phyloP scores from a whole-genome alignment of 2,329 filamentous ascomycete genomes.

The Trichoderma afroharzianum region DNA sequence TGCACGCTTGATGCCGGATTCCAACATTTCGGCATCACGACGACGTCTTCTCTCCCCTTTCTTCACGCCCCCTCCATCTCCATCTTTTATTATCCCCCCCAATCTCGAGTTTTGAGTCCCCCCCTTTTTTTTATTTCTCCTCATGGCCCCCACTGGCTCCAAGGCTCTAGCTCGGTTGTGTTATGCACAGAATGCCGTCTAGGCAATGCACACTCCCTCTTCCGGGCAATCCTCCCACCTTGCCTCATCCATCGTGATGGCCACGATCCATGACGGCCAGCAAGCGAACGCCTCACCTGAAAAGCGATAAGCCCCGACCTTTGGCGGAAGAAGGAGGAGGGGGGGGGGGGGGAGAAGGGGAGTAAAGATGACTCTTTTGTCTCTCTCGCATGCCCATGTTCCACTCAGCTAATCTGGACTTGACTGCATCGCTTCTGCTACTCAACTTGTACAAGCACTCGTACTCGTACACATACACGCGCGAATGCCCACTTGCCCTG shows the following conservation, averaged over 20 bases:
- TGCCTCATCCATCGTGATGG: background rate
- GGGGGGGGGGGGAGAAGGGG: background rate
- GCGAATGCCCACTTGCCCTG: background rate
- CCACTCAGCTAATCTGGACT: conserved; percentile 3
- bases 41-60: background rate
- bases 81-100: background rate
- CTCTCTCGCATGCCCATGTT: background rate
- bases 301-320: conserved; percentile 14
- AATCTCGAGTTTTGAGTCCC: background rate
- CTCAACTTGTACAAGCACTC: background rate
- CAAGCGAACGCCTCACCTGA: conserved; percentile 17
- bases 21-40: conserved; percentile 1
- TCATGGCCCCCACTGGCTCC: background rate
- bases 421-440: background rate
- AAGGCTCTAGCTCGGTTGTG: background rate
- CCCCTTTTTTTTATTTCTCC: background rate
- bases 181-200: conserved; percentile 10
- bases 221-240: background rate
- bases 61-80: background rate
- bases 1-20: conserved; percentile 15
- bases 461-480: background rate
- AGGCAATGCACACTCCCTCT: conserved; percentile 6
- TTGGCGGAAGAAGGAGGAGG: background rate
- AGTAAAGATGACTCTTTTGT: background rate
- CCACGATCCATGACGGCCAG: conserved; percentile 15